These are phyloP conservation scores for Stemphylium beticola DNA, from an alignment of 2,329 filamentous ascomycete species.

Conservation along the genomic window DNA sequence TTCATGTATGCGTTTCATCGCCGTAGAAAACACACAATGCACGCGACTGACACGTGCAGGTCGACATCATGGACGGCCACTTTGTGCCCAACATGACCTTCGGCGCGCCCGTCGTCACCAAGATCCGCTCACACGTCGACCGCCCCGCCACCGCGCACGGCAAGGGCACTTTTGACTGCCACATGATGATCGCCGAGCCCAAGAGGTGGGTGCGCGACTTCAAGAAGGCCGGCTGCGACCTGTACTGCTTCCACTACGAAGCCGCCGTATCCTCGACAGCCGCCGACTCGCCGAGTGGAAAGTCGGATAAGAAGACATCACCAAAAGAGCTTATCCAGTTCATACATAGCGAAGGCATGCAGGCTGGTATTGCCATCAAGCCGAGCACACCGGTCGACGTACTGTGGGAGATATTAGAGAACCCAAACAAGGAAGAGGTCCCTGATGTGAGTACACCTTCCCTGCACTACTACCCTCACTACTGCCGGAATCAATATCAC, in stretches of 20 bases:
- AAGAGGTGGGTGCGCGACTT: constrained; percentile 99
- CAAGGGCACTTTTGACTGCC: constrained; percentile 96
- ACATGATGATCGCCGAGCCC: constrained; percentile 99
- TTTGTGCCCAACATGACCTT: constrained; percentile 99
- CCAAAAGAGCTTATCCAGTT: constrained; percentile 86
- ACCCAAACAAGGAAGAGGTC: constrained; percentile 71
- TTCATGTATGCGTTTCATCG: constrained; percentile 42
- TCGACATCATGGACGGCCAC: constrained; percentile 98
- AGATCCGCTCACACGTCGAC: constrained; percentile 86
- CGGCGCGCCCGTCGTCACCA: constrained; percentile 91
- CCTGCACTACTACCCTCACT: constrained; percentile 9
- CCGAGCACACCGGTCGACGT: constrained; percentile 90
- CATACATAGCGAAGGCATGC: constrained; percentile 86
- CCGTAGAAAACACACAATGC: not conserved
- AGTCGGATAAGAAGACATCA: constrained; percentile 73
- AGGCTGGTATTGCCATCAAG: constrained; percentile 95
- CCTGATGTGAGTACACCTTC: constrained; percentile 75
- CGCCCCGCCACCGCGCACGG: constrained; percentile 72
- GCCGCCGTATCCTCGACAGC: constrained; percentile 84
- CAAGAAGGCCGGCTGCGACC: constrained; percentile 88
- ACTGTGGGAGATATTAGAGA: constrained; percentile 87
- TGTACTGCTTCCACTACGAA: constrained; percentile 99
- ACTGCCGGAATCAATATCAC: constrained; percentile 20
- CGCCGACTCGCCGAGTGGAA: constrained; percentile 76
- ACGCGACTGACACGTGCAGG: constrained; percentile 74